Evolutionary conservation across 148 eudicot species (phyloP), one percentile per base, ranked within the genome.

Genomic region (Simmondsia chinensis): DNA sequence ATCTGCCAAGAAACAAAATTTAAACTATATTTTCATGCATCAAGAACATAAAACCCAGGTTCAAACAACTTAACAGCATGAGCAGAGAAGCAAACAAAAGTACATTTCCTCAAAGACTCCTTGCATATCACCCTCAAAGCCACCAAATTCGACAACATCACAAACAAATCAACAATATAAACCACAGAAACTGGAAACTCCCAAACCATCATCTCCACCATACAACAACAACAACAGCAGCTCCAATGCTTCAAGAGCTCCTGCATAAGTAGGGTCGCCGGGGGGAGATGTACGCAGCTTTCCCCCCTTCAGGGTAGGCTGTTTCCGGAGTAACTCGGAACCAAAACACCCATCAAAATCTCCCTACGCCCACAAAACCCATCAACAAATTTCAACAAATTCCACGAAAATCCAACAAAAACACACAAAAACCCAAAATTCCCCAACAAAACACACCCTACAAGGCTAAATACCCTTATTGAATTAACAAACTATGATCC

Each of bases 301-400:
- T n/a, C n/a, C n/a, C n/a, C n/a, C n/a, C n/a, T n/a, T n/a, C n/a
- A n/a, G n/a, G n/a, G n/a, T n/a, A n/a, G n/a, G n/a, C n/a, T n/a
- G n/a, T n/a, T n/a, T n/a, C n/a, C n/a, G n/a, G n/a, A 61, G 73
- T 76, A 87, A 57, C 93, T 82, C 5, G 96, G 82, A 42, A 76
- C 65, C 48, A 79, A 50, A 29, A 87, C 49, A 1, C 74, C 72
- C 11, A 82, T 66, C 61, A 87, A 52, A 30, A 79, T 39, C 13
- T 82, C 70, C 46, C 61, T 73, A 39, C 36, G 64, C 62, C 82
- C 69, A 57, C 43, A 27, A 43, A 56, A 59, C 9, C 64, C 68
- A 44, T 54, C 52, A 4, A 52, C 58, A 28, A 76, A 53, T 18
- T 67, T 59, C 59, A 78, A 42, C 28, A 54, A 44, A 48, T 30